These are phyloP conservation scores for Macrolepiota albuminosa DNA, from an alignment of 768 basidiomycete genomes.

Conservation along the genomic window DNA sequence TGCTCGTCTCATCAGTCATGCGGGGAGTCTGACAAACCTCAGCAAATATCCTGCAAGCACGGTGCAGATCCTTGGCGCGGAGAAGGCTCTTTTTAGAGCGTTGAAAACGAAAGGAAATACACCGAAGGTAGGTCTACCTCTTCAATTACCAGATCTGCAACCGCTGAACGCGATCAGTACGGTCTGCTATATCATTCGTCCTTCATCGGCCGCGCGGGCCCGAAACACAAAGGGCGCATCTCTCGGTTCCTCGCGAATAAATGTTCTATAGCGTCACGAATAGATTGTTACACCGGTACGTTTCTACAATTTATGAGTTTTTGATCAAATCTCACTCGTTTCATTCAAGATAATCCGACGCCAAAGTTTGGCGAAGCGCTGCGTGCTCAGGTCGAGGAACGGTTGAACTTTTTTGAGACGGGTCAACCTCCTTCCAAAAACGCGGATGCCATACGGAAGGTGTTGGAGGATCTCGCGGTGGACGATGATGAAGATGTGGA, in stretches of 20 bases:
- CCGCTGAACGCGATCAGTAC: constrained; percentile 50
- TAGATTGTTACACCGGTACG: constrained; percentile 90
- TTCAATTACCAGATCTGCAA: neutral
- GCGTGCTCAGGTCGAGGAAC: constrained; percentile 91
- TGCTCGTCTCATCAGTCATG: constrained; percentile 90
- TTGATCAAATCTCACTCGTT: constrained; percentile 2
- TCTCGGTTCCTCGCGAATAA: constrained; percentile 99
- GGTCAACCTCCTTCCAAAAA: constrained; percentile 89
- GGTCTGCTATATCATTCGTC: constrained; percentile 96
- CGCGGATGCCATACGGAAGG: constrained; percentile 87
- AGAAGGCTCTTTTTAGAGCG: constrained; percentile 96
- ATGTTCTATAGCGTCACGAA: constrained; percentile 93
- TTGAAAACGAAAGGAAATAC: constrained; percentile 99
- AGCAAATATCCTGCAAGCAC: constrained; percentile 99
- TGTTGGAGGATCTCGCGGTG: constrained; percentile 69
- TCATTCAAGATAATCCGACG: constrained; percentile 68
- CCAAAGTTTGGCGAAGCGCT: constrained; percentile 95
- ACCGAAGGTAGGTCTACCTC: constrained; percentile 60
- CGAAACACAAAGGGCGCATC: constrained; percentile 95
- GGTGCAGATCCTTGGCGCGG: constrained; percentile 96
- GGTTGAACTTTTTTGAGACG: constrained; percentile 90
- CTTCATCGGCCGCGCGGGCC: constrained; percentile 92
- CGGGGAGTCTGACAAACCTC: constrained; percentile 92
- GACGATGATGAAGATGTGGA: constrained; percentile 46
- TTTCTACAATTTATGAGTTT: neutral